These are phyloP conservation scores for Penicillium subrubescens DNA, from an alignment of 495 filamentous ascomycete genomes.

Conservation along the genomic window DNA sequence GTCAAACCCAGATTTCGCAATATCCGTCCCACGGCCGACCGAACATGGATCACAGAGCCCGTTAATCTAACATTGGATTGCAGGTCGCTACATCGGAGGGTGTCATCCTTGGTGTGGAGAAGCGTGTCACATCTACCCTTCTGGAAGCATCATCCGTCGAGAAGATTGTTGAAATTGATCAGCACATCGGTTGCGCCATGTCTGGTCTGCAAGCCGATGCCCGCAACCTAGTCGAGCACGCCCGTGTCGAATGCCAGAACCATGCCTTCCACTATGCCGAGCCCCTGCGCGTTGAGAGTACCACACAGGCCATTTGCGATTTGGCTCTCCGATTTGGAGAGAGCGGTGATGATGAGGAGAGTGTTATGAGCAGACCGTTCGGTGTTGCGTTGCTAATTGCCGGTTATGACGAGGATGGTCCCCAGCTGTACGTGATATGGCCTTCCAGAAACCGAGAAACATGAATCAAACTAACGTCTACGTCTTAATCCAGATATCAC, in stretches of 20 bases:
- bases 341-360: slow-evolving; percentile 96
- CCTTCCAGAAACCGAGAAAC: background rate
- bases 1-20: background rate
- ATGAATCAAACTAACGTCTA: background rate
- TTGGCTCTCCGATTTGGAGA: slow-evolving; percentile 95
- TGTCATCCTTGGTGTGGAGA: slow-evolving; percentile 96
- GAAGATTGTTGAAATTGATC: slow-evolving; percentile 99
- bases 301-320: slow-evolving; percentile 98
- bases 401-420: slow-evolving; percentile 95
- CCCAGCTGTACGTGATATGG: slow-evolving; percentile 67
- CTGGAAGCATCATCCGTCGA: slow-evolving; percentile 97
- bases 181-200: slow-evolving; percentile 99
- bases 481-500: slow-evolving; percentile 66
- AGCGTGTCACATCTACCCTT: slow-evolving; percentile 95
- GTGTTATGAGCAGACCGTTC: slow-evolving; percentile 95
- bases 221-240: slow-evolving; percentile 94
- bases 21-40: background rate
- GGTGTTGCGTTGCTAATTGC: slow-evolving; percentile 96
- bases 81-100: slow-evolving; percentile 88
- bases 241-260: slow-evolving; percentile 94
- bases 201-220: slow-evolving; percentile 95
- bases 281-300: slow-evolving; percentile 89
- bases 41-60: background rate
- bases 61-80: slow-evolving; percentile 21
- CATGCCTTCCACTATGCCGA: slow-evolving; percentile 98